phyloP scores from a whole-genome alignment of 2,329 filamentous ascomycete genomes.

The Xylariaceae sp. region DNA sequence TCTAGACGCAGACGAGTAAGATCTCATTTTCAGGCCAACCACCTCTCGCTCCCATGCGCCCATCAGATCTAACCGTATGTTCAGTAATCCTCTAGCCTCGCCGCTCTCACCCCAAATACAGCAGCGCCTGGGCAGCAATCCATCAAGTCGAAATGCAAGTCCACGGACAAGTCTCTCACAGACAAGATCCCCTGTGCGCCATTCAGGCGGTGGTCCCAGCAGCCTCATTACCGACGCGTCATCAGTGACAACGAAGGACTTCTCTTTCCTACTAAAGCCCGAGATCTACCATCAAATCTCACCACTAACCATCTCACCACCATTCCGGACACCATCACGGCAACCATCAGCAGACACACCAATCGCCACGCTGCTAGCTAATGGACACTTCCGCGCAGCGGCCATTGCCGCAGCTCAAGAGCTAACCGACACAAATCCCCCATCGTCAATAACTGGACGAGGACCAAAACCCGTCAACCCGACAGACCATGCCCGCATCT shows the following conservation, averaged over 20 bases:
- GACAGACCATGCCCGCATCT: conserved; percentile 62
- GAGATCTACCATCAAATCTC: conserved; percentile 81
- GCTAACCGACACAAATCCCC: conserved; percentile 54
- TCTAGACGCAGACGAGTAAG: conserved; percentile 72
- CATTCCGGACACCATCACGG: conserved; percentile 67
- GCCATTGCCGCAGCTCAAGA: conserved; percentile 64
- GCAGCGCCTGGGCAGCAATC: conserved; percentile 23
- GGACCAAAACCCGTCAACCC: conserved; percentile 41
- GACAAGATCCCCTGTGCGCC: conserved; percentile 19
- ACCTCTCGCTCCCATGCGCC: too few relatives aligned
- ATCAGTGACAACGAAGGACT: conserved; percentile 58
- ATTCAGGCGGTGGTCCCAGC: conserved; percentile 12
- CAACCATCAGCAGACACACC: conserved; percentile 61
- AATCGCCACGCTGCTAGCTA: conserved; percentile 62
- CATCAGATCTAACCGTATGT: neutral
- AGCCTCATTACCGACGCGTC: conserved; percentile 13
- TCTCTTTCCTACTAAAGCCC: conserved; percentile 74
- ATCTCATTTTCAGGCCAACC: conserved; percentile 14
- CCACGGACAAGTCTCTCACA: conserved; percentile 21
- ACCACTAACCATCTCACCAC: conserved; percentile 52
- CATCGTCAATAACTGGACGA: conserved; percentile 34
- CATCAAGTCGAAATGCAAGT: conserved; percentile 20
- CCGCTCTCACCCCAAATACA: conserved; percentile 25
- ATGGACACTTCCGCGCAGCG: conserved; percentile 76
- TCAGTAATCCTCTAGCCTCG: conserved; percentile 23